Evolutionary conservation across 768 basidiomycete species (phyloP), one percentile per base, ranked within the genome.

Genomic region (Clavaria fumosa): DNA sequence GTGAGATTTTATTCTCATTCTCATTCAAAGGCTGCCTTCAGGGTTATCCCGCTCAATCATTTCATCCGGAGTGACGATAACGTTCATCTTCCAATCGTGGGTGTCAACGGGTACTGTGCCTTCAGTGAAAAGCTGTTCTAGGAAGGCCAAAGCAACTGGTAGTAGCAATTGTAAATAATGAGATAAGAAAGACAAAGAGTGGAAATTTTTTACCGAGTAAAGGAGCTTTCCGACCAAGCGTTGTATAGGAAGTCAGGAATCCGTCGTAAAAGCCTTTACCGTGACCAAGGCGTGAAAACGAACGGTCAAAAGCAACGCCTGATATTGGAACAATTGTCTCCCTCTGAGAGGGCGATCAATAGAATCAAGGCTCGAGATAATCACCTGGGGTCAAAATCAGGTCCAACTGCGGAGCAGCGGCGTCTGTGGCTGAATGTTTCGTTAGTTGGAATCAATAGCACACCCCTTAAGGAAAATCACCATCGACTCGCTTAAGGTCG

Each of bases 251-350:
- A 2, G 71, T 55, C 23, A 86, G 60, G 55, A 81, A 86, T 10
- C 66, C 62, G 56, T 86, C 83, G 46, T 86, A 86, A 56, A 79
- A 84, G 4, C 83, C 83, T 53, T 80, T 86, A 17, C 83, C 82
- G 45, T 84, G 80, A 7, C 83, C 83, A 20, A 86, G 65, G 21
- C 83, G 73, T 34, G 72, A 72, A 38, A 77, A 52, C 11, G 67
- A 66, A 28, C 59, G 62, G 56, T 85, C 82, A 46, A 85, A 86
- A 7, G 77, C 83, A 33, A 86, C 67, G 30, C 78, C 83, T 78
- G 9, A 14, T 9, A 28, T 28, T 14, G 5, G 32, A 31, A 21
- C 14, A 15, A 19, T 11, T 20, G 15, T 33, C 21, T 4, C 18
- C 4, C 7, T 31, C 24, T 32, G 14, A 18, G 6, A 9, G 11